phyloP scores from a whole-genome alignment of 2,329 filamentous ascomycete species.

The Amauroascus verrucosus region DNA sequence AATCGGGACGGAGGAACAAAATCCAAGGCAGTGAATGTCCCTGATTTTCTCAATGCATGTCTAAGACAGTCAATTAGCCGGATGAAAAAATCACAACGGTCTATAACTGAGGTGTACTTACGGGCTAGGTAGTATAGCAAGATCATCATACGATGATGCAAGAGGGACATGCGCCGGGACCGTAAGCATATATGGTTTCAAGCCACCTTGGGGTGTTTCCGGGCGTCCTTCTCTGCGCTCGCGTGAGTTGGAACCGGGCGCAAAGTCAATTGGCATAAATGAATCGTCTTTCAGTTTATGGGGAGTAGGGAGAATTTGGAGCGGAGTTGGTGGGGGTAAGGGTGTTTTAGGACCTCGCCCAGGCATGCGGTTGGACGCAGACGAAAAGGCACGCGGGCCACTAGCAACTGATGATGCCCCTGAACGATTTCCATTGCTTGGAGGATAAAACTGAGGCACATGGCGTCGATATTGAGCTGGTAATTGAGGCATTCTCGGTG shows the following conservation, averaged over 20 bases:
- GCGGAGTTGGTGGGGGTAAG: constrained; percentile 60
- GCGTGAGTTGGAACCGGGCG: constrained; percentile 58
- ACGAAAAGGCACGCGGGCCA: constrained; percentile 53
- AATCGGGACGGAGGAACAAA: constrained; percentile 42
- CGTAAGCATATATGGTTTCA: constrained; percentile 61
- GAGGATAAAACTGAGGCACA: constrained; percentile 24
- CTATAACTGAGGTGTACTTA: constrained; percentile 45
- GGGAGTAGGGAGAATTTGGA: constrained; percentile 73
- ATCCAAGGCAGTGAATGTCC: constrained; percentile 40
- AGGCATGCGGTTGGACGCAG: constrained; percentile 44
- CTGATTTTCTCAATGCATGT: constrained; percentile 41
- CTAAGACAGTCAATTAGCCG: constrained; percentile 20
- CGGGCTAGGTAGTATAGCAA: constrained; percentile 78
- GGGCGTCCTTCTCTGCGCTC: constrained; percentile 60
- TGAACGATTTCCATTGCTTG: constrained; percentile 19
- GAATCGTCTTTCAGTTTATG: constrained; percentile 73
- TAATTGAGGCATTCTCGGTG: constrained; percentile 57
- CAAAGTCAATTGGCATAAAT: constrained; percentile 71
- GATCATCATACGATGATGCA: constrained; percentile 74
- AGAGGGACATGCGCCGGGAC: constrained; percentile 69
- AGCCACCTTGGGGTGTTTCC: constrained; percentile 49
- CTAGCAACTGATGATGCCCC: constrained; percentile 13
- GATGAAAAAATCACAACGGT: background rate
- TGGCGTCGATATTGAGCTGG: constrained; percentile 25
- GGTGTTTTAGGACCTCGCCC: constrained; percentile 45